Conservation (phyloP, 192 early-diverging fungal species). For the Mortierella hygrophila region DNA sequence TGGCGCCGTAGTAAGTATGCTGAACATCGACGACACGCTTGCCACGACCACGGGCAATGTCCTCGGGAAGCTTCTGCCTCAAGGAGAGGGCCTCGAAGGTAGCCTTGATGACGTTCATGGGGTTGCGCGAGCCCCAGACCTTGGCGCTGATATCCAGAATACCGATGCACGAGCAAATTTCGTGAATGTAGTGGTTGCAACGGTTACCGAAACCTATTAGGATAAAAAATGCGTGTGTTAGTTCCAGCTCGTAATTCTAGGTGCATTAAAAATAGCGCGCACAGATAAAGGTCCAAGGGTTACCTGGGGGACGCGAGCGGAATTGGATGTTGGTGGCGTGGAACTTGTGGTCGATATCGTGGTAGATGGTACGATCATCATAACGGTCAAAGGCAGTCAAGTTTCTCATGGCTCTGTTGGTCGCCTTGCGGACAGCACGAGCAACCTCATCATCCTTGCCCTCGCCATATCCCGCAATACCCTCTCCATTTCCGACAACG, state of each 20-base stretch:
- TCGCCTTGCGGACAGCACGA: slow-evolving; percentile 90
- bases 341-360: slow-evolving; percentile 91
- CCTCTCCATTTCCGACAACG: slow-evolving; percentile 94
- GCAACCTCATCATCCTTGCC: slow-evolving; percentile 86
- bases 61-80: slow-evolving; percentile 83
- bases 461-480: slow-evolving; percentile 93
- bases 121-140: slow-evolving; percentile 92
- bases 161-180: slow-evolving; percentile 93
- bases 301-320: slow-evolving; percentile 89
- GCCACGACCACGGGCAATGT: slow-evolving; percentile 91
- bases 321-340: slow-evolving; percentile 86
- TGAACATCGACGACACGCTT: slow-evolving; percentile 92
- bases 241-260: background rate
- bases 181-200: slow-evolving; percentile 94
- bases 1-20: slow-evolving; percentile 86
- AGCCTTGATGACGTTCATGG: slow-evolving; percentile 98
- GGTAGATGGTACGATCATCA: slow-evolving; percentile 92
- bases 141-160: slow-evolving; percentile 94
- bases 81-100: slow-evolving; percentile 88
- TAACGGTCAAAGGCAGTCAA: slow-evolving; percentile 88
- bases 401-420: slow-evolving; percentile 87
- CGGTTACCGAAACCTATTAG: slow-evolving; percentile 89
- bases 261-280: background rate
- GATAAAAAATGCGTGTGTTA: background rate
- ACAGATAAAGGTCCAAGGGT: background rate